Base-by-base conservation (phyloP, 2,329 filamentous ascomycete genomes). In the Fusarium aywerte region DNA sequence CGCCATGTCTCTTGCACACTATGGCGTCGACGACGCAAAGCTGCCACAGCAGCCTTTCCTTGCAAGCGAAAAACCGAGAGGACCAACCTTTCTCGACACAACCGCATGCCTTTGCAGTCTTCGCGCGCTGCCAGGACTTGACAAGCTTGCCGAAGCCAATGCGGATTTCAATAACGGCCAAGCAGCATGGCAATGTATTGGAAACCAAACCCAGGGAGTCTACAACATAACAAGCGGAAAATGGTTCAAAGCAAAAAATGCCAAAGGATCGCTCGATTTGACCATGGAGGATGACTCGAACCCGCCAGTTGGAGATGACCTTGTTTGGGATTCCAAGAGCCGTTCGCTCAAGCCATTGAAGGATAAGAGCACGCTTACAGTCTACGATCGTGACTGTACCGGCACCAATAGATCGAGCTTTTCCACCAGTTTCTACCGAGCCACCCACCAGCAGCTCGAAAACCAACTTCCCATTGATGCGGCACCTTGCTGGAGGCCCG, bases 171-270 rank as follows among this genome's bases (percentile, higher is more conserved):
- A 67, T 29, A 32, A 53, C 13, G 51, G 57, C 7, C 48, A 67
- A 25, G 69, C 73, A 12, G 72, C 74, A n/a, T 83, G 81, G 81
- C 79, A 81, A 59, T 83, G 81, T 62, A 78, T 82, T 29, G 80
- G 81, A 13, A 80, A 82, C 58, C 80, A 81, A 62, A 81, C 79
- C 0, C 70, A 80, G 40, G 75, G 74, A 3, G 74, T 80, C 2
- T 81, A 81, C 52, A 62, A 58, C 4, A 72, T 73, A 18, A 78
- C 68, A 20, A 75, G 70, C 4, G 81, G 80, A 6, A 82, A 81
- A 58, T 83, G 80, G 81, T 83, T 80, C 59, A 72, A 76, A 13
- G 71, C 76, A 23, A 50, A 73, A 3, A 68, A 77, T 21, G 71
- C 64, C 12, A 60, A 69, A 36, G 65, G 74, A 57, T 15, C 64